These are phyloP conservation scores for Lactarius sanguifluus DNA, from an alignment of 768 basidiomycete genomes.

Conservation along the genomic window DNA sequence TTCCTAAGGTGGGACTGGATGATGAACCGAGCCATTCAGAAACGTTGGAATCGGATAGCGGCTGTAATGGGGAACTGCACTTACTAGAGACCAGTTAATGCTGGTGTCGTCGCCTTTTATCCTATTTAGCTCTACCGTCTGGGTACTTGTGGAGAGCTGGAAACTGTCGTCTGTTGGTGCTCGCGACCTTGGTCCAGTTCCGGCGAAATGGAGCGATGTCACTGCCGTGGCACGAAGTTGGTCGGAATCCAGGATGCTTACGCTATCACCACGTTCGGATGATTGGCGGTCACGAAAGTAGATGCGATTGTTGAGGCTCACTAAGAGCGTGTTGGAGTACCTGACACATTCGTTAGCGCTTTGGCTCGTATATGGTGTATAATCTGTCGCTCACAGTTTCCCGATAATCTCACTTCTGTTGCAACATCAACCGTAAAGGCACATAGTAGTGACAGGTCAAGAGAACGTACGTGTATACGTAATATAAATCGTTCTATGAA, in stretches of 20 bases:
- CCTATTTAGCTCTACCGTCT: not conserved
- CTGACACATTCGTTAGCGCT: not conserved
- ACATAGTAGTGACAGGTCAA: not conserved
- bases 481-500: not conserved
- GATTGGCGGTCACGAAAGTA: not conserved
- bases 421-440: not conserved
- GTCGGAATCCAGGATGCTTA: not conserved
- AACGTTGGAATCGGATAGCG: not conserved
- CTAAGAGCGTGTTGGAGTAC: not conserved
- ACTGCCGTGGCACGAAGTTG: not conserved
- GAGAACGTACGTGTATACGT: not conserved
- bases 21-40: not conserved
- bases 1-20: not conserved
- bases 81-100: not conserved
- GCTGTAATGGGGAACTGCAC: not conserved
- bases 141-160: not conserved
- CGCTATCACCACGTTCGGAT: not conserved
- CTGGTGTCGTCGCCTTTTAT: not conserved
- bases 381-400: not conserved
- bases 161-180: not conserved
- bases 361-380: not conserved
- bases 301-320: constrained; percentile 2
- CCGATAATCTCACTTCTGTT: not conserved
- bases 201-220: not conserved
- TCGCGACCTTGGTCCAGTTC: not conserved